phyloP scores from a whole-genome alignment of 164 flowering plant genomes.

The Dillenia turbinata region DNA sequence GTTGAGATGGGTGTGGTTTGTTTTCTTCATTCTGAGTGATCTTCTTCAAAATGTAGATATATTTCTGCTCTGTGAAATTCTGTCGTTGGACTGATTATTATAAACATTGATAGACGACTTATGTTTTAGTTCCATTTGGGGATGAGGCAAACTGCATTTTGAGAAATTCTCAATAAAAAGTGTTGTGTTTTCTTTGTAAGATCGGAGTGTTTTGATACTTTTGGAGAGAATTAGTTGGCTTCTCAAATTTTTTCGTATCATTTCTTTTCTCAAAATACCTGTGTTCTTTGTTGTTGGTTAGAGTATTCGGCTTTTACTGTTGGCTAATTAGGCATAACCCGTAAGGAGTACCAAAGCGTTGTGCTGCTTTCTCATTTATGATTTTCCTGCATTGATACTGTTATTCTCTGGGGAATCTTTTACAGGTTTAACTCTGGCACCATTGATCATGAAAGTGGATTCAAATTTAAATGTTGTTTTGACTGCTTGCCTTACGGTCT shows the following conservation, averaged over 20 bases:
- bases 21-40: not conserved
- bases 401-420: conserved; percentile 3
- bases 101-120: too few relatives aligned
- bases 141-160: too few relatives aligned
- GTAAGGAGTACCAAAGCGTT: not conserved
- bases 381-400: not conserved
- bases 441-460: conserved; percentile 77
- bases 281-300: not conserved
- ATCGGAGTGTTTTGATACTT: too few relatives aligned
- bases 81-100: too few relatives aligned
- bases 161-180: too few relatives aligned
- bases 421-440: conserved; percentile 88
- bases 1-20: not conserved
- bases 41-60: not conserved
- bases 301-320: not conserved
- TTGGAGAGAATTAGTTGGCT: too few relatives aligned
- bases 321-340: not conserved
- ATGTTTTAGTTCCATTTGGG: too few relatives aligned
- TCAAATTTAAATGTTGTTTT: conserved; percentile 92
- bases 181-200: too few relatives aligned
- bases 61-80: too few relatives aligned
- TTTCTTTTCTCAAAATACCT: too few relatives aligned
- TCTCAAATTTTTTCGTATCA: too few relatives aligned
- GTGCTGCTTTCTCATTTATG: not conserved
- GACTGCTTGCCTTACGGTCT: conserved; percentile 90